A percentile compares a stretch with the other conserved stretches of the same genome.
These are phyloP conservation scores for Globisporangium abappressorium DNA, from an alignment of 352 stramenopile genomes.

Conservation along the genomic window DNA sequence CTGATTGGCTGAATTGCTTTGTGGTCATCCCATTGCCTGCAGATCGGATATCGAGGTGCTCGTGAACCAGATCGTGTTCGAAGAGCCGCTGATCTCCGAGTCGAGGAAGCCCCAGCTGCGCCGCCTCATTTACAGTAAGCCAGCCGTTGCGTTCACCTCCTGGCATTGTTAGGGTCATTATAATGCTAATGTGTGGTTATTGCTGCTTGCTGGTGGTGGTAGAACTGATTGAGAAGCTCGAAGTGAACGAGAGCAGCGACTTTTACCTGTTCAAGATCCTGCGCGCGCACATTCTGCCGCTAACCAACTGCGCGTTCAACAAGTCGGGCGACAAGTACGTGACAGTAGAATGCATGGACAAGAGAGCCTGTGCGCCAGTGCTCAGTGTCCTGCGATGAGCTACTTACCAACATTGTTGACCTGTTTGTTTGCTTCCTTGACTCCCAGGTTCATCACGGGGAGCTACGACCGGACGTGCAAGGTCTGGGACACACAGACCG, in stretches of 20 bases:
- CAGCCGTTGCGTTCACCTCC: not conserved
- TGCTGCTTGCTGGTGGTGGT: not conserved
- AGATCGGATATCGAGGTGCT: conserved; percentile 93
- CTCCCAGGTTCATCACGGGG: conserved; percentile 91
- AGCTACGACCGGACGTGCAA: conserved; percentile 95
- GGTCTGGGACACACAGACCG: conserved; percentile 94
- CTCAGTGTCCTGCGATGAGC: not conserved
- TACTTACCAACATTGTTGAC: not conserved
- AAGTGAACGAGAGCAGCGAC: conserved; percentile 92
- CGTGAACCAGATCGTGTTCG: conserved; percentile 95
- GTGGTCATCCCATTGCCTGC: not conserved
- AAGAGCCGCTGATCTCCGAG: conserved; percentile 92
- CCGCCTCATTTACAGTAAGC: conserved; percentile 90
- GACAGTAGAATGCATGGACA: too few species aligned
- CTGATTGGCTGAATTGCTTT: not conserved
- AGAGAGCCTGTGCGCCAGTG: too few species aligned
- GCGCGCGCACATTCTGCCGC: conserved; percentile 91
- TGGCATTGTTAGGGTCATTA: not conserved
- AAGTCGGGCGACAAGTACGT: conserved; percentile 93
- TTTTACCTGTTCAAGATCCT: conserved; percentile 98
- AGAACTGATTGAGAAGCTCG: conserved; percentile 95
- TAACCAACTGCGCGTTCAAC: conserved; percentile 97
- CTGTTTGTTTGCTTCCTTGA: not conserved
- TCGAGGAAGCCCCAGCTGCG: conserved; percentile 93
- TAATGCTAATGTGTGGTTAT: not conserved